phyloP scores from a whole-genome alignment of 108 stramenopile species.

The Nitzschia sp. region DNA sequence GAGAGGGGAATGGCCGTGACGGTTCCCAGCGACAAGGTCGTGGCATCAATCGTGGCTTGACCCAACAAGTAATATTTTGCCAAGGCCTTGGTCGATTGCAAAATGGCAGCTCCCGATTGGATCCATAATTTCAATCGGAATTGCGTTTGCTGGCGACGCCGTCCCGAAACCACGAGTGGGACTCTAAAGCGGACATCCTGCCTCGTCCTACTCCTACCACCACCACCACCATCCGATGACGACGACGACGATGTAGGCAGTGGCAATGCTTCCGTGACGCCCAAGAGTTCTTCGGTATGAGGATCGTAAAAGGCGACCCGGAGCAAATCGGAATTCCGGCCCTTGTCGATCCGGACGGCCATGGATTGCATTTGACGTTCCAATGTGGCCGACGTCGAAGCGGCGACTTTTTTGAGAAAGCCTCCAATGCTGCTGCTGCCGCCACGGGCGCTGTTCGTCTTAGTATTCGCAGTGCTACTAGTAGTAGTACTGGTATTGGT shows the following conservation, averaged over 20 bases:
- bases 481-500: too few species aligned
- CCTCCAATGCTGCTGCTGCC: slow-evolving; percentile 34
- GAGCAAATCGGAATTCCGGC: slow-evolving; percentile 71
- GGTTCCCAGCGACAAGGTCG: slow-evolving; percentile 4
- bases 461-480: background rate
- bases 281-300: slow-evolving; percentile 20
- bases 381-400: slow-evolving; percentile 54
- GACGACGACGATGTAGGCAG: too few species aligned
- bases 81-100: slow-evolving; percentile 32
- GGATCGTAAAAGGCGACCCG: slow-evolving; percentile 59
- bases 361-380: slow-evolving; percentile 62
- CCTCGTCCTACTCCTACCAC: too few species aligned
- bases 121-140: slow-evolving; percentile 44
- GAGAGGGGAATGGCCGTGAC: slow-evolving; percentile 21
- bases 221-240: too few species aligned
- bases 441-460: too few species aligned
- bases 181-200: slow-evolving; percentile 56
- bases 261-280: slow-evolving; percentile 39
- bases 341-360: slow-evolving; percentile 73
- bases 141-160: slow-evolving; percentile 28
- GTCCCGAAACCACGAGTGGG: slow-evolving; percentile 58
- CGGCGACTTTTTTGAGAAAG: slow-evolving; percentile 62
- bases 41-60: slow-evolving; percentile 13
- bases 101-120: slow-evolving; percentile 31
- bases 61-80: slow-evolving; percentile 43